phyloP scores from a whole-genome alignment of 2,329 filamentous ascomycete genomes.

The Amesomyces nigricolor region DNA sequence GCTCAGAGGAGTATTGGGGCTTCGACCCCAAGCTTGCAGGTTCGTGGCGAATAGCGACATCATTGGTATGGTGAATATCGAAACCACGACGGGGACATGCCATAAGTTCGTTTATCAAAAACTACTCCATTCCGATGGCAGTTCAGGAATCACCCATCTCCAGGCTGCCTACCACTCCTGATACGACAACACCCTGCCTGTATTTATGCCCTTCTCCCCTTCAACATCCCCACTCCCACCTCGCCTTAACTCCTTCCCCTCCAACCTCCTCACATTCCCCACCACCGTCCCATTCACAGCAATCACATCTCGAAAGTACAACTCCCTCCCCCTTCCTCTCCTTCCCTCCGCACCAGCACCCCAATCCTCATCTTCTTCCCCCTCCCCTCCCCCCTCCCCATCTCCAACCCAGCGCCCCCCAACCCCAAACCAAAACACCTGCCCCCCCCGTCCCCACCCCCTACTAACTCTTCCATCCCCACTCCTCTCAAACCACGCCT shows the following conservation, averaged over 20 bases:
- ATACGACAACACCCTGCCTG: not conserved
- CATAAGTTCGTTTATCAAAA: no score
- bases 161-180: not conserved
- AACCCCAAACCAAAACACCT: conserved; percentile 50
- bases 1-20: no score
- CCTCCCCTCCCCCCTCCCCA: conserved; percentile 24
- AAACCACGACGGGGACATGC: no score
- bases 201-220: conserved; percentile 25
- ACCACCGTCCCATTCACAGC: conserved; percentile 49
- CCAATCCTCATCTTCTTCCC: no score
- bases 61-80: no score
- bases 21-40: no score
- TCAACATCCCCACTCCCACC: conserved; percentile 41
- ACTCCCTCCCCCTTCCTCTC: conserved; percentile 28
- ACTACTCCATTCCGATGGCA: no score
- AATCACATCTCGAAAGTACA: conserved; percentile 54
- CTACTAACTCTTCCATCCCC: conserved; percentile 42
- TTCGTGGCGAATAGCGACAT: no score
- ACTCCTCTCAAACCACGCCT: conserved; percentile 48
- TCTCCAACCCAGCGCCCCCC: conserved; percentile 17
- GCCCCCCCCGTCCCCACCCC: conserved; percentile 51
- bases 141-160: no score
- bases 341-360: no score
- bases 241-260: conserved; percentile 19
- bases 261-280: no score